Evolutionary conservation across 1,284 basidiomycete species (phyloP).

Genomic region (Ceratobasidium sp.): DNA sequence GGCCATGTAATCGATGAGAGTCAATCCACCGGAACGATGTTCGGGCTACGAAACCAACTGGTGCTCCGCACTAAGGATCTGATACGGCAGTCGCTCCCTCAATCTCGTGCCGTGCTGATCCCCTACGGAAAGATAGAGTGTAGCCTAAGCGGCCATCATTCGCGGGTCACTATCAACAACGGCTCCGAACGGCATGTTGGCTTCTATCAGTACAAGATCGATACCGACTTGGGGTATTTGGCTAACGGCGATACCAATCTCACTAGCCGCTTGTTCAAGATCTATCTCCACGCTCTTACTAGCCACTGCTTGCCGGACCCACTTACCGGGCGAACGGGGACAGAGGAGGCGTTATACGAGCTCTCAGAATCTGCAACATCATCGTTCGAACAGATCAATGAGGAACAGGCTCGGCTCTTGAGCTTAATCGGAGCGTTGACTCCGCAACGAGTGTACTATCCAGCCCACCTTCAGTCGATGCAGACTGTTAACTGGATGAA

Average conservation of each 20-base stretch:
- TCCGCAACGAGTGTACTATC: constrained; percentile 61
- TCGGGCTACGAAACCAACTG: constrained; percentile 53
- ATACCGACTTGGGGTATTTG: constrained; percentile 61
- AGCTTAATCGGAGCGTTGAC: constrained; percentile 58
- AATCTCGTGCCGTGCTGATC: constrained; percentile 56
- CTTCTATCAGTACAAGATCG: constrained; percentile 59
- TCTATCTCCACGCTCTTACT: constrained; percentile 66
- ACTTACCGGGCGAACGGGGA: constrained; percentile 63
- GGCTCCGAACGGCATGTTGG: background rate
- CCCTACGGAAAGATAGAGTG: constrained; percentile 58
- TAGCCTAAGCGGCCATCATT: constrained; percentile 39
- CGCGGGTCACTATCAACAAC: constrained; percentile 20
- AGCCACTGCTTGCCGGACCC: constrained; percentile 63
- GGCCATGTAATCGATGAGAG: constrained; percentile 54
- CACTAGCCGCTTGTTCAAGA: constrained; percentile 60
- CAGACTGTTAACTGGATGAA: constrained; percentile 60
- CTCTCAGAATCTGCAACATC: constrained; percentile 59
- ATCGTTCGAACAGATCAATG: constrained; percentile 60
- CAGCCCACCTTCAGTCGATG: constrained; percentile 60
- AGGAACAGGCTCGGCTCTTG: constrained; percentile 57
- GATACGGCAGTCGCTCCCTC: constrained; percentile 33
- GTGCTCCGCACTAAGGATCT: constrained; percentile 45
- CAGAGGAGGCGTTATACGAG: constrained; percentile 63
- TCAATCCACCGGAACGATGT: constrained; percentile 54
- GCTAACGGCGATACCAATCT: constrained; percentile 56